phyloP scores from a whole-genome alignment of 257 asterid species.

The Salvia hispanica region DNA sequence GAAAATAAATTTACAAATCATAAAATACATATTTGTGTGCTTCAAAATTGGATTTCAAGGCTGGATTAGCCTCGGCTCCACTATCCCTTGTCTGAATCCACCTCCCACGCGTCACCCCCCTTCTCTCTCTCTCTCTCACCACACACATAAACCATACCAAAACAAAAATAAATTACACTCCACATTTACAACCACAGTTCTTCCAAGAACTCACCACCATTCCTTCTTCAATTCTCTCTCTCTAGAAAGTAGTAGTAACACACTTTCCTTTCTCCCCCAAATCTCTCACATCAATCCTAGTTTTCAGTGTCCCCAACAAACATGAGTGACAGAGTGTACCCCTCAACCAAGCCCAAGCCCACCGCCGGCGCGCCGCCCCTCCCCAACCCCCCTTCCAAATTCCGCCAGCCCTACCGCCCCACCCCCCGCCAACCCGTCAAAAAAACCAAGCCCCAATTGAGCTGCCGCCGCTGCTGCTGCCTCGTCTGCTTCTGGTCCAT shows the following conservation, averaged over 20 bases:
- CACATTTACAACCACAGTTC: too few species aligned
- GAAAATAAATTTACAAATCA: not conserved
- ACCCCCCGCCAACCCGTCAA: conserved; percentile 34
- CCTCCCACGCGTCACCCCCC: conserved; percentile 25
- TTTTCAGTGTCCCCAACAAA: not conserved
- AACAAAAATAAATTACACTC: too few species aligned
- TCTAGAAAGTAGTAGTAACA: too few species aligned
- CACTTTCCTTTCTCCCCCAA: not conserved
- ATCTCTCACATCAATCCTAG: conserved; percentile 8
- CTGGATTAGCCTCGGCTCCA: conserved; percentile 27
- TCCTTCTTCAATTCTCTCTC: too few species aligned
- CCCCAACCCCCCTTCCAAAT: conserved; percentile 35
- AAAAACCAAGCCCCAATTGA: conserved; percentile 33
- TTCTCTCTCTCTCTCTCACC: not conserved
- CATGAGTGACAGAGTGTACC: conserved; percentile 62
- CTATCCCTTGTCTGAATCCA: conserved; percentile 2
- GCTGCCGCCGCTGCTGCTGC: conserved; percentile 58
- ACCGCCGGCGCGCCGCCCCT: conserved; percentile 24
- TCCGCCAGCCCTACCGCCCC: conserved; percentile 55
- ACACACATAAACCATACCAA: too few species aligned
- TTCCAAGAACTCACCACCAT: too few species aligned
- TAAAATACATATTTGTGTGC: not conserved
- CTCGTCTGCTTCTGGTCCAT: conserved; percentile 57
- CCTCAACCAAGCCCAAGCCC: conserved; percentile 49
- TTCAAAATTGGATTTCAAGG: conserved; percentile 1